Evolutionary conservation across 108 stramenopile species (phyloP).

Genomic region (Craspedostauros australis): DNA sequence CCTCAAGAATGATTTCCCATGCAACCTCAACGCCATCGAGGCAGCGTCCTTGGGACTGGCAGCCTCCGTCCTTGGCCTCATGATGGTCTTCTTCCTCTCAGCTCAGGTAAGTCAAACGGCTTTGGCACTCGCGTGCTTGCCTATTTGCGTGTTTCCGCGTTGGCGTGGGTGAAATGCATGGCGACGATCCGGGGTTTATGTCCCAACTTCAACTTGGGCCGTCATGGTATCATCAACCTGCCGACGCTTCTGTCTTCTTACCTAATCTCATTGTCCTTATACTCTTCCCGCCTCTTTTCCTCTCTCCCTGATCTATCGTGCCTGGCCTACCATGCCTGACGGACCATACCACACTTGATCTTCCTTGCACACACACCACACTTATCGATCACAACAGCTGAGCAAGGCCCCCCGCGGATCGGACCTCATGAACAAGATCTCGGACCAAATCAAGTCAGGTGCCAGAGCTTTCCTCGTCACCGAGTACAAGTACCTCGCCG

Average conservation of each 20-base stretch:
- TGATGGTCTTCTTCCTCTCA: constrained; percentile 45
- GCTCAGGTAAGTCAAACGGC: constrained; percentile 50
- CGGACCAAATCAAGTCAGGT: constrained; percentile 80
- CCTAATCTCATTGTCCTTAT: too few relatives aligned
- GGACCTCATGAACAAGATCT: constrained; percentile 64
- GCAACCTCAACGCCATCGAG: constrained; percentile 33
- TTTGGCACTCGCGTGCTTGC: too few relatives aligned
- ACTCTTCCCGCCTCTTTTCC: too few relatives aligned
- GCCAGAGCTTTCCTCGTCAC: constrained; percentile 85
- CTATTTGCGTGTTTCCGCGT: too few relatives aligned
- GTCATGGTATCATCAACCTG: too few relatives aligned
- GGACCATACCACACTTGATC: not conserved
- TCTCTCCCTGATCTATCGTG: not conserved
- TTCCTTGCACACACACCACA: too few relatives aligned
- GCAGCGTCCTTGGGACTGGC: constrained; percentile 41
- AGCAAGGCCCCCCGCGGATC: constrained; percentile 43
- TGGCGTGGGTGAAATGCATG: too few relatives aligned
- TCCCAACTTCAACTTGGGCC: too few relatives aligned
- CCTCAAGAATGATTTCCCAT: too few relatives aligned
- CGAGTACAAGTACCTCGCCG: constrained; percentile 87
- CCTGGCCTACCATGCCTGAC: not conserved
- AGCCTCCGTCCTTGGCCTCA: constrained; percentile 32
- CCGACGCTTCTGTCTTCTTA: too few relatives aligned
- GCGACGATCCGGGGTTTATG: too few relatives aligned
- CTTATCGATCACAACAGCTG: constrained; percentile 25